Conservation (phyloP, 805 yeast genomes). For the Pichia scutulata region DNA sequence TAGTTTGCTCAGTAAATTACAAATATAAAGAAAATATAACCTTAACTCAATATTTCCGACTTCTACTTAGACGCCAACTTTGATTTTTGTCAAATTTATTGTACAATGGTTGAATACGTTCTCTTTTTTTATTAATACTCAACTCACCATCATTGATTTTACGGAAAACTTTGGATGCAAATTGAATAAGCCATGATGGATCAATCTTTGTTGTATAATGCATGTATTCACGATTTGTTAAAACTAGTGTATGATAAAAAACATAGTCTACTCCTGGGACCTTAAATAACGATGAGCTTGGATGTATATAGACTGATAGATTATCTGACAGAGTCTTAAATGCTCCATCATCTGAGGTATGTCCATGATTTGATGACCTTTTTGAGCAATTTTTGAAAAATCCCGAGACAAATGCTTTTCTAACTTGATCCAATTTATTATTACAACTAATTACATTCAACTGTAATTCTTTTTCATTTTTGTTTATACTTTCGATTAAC, state of each 20-base stretch:
- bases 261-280: slow-evolving; percentile 61
- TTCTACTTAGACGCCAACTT: slow-evolving; percentile 67
- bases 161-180: slow-evolving; percentile 69
- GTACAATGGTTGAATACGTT: slow-evolving; percentile 67
- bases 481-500: slow-evolving; percentile 43
- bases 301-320: slow-evolving; percentile 76
- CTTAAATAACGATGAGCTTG: slow-evolving; percentile 65
- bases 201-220: slow-evolving; percentile 79
- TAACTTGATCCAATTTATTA: slow-evolving; percentile 45
- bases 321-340: slow-evolving; percentile 55
- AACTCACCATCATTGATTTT: slow-evolving; percentile 43
- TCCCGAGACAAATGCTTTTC: slow-evolving; percentile 61
- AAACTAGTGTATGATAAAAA: slow-evolving; percentile 69
- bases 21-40: too few species aligned
- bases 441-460: slow-evolving; percentile 38
- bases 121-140: slow-evolving; percentile 46
- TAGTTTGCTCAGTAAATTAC: too few species aligned
- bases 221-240: slow-evolving; percentile 89
- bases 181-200: slow-evolving; percentile 67
- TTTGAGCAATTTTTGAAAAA: slow-evolving; percentile 61
- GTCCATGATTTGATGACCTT: slow-evolving; percentile 38
- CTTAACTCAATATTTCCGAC: slow-evolving; percentile 18
- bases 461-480: slow-evolving; percentile 15
- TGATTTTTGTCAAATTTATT: slow-evolving; percentile 52
- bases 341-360: slow-evolving; percentile 36